Base-by-base conservation (phyloP, 495 filamentous ascomycete genomes). In the Hypoxylon fragiforme region DNA sequence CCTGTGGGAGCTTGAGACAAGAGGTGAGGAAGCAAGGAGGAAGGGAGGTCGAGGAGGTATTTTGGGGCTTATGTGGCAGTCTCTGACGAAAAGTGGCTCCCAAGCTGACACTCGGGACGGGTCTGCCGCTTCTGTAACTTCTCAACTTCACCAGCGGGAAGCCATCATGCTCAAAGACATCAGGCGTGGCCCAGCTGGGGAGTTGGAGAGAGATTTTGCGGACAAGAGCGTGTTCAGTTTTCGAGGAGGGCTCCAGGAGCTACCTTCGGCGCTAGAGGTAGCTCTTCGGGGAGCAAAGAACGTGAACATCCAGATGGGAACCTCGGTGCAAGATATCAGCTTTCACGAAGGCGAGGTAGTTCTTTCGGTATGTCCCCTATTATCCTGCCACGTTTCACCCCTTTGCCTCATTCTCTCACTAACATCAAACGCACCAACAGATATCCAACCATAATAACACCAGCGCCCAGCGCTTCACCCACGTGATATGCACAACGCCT, bases 151-250 rank as follows among this genome's bases (percentile, higher is more conserved):
- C 12, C 19, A 26, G 26, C 32, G 31, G 44, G 44, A 46, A 28
- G 20, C 26, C 12, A 13, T 16, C 12, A 1, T 47, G 20, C 14
- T 38, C 16, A 32, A 31, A 22, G 20, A 9, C 2, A 19, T 47
- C 1, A 36, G 32, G 35, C 24, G 19, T 2, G 44, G 44, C 2
- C 19, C 44, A 3, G 31, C 44, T 3, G 20, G 44, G 6, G 32
- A 38, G 16, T 19, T 47, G 1, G 44, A 47, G n/a, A 38, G 19
- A 5, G 26, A 20, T 38, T 22, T 47, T 7, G 2, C 7, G 12
- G 44, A 47, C n/a, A 16, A 18, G 14, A 47, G 44, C 9, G 44
- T 38, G 12, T 47, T 47, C 14, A 47, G 44, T 30, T 47, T 47
- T 28, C 34, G 21, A 28, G 21, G 34, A 16, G 44, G 44, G 31